These are phyloP conservation scores for Oryza nivara DNA, from an alignment of 176 grass and related monocot species.

Conservation along the genomic window DNA sequence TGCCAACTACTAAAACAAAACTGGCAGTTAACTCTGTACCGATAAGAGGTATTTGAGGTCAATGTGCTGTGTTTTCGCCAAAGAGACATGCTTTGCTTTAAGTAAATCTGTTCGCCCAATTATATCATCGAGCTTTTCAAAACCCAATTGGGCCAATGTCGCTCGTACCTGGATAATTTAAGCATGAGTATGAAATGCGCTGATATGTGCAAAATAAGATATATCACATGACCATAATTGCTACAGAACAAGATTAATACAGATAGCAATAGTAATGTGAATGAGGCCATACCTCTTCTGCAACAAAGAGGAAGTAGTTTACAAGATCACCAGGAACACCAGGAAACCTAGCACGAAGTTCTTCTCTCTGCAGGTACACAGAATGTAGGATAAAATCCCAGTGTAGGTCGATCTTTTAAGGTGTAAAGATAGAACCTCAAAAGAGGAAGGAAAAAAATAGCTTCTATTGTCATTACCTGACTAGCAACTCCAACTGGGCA, in stretches of 20 bases:
- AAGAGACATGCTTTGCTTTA: slow-evolving; percentile 80
- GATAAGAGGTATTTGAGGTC: slow-evolving; percentile 80
- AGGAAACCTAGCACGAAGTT: slow-evolving; percentile 98
- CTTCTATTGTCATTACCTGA: slow-evolving; percentile 69
- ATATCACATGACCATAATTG: neutral
- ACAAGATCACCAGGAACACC: slow-evolving; percentile 99
- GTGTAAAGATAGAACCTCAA: neutral
- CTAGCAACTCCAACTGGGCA: slow-evolving; percentile 99
- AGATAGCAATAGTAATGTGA: slow-evolving; percentile 34
- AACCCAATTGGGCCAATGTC: slow-evolving; percentile 83
- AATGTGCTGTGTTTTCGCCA: slow-evolving; percentile 97
- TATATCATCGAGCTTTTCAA: slow-evolving; percentile 97
- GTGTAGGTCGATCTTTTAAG: neutral
- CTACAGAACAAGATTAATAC: slow-evolving; percentile 14
- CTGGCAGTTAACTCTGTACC: slow-evolving; percentile 55
- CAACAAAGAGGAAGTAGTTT: slow-evolving; percentile 98
- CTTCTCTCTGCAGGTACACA: slow-evolving; percentile 82
- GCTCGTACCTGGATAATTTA: slow-evolving; percentile 79
- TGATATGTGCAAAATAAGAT: neutral
- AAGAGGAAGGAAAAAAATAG: slow-evolving; percentile 43
- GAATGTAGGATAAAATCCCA: slow-evolving; percentile 47
- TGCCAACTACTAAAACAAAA: slow-evolving; percentile 26
- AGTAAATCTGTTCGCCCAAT: slow-evolving; percentile 88
- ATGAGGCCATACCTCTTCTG: slow-evolving; percentile 79
- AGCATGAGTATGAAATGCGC: slow-evolving; percentile 26